Conservation (phyloP, 2,329 filamentous ascomycete species). For the Seiridium unicorne region DNA sequence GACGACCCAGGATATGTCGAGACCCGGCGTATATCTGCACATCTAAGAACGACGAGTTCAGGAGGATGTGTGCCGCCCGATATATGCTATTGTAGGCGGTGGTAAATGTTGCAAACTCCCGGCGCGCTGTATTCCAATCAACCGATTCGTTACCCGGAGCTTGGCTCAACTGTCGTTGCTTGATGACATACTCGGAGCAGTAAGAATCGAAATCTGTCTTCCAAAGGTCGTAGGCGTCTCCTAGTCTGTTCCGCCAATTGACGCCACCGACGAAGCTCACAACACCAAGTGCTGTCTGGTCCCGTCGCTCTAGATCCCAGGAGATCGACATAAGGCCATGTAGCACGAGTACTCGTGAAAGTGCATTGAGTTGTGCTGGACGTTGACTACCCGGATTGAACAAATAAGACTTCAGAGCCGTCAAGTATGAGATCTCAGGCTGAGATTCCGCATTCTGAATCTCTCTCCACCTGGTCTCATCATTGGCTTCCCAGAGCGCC, state of each 20-base stretch:
- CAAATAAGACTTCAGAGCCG: slow-evolving; percentile 56
- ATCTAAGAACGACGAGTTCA: slow-evolving; percentile 59
- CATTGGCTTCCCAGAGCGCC: slow-evolving; percentile 55
- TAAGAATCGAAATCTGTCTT: slow-evolving; percentile 56
- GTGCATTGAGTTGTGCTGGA: slow-evolving; percentile 41
- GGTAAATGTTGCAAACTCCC: slow-evolving; percentile 44
- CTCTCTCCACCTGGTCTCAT: slow-evolving; percentile 48
- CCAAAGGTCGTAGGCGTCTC: slow-evolving; percentile 55
- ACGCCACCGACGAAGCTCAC: slow-evolving; percentile 18
- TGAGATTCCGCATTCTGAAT: slow-evolving; percentile 32
- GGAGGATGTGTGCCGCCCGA: slow-evolving; percentile 54
- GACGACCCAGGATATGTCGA: slow-evolving; percentile 55
- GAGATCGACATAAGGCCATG: slow-evolving; percentile 63
- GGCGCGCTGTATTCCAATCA: slow-evolving; percentile 13
- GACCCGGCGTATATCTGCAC: slow-evolving; percentile 62
- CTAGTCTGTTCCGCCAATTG: slow-evolving; percentile 49
- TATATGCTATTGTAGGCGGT: slow-evolving; percentile 55
- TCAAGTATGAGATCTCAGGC: slow-evolving; percentile 39
- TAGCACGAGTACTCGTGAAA: slow-evolving; percentile 53
- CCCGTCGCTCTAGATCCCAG: slow-evolving; percentile 60
- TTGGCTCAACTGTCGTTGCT: slow-evolving; percentile 9
- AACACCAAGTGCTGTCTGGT: slow-evolving; percentile 57
- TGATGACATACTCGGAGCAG: slow-evolving; percentile 33
- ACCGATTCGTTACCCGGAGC: slow-evolving; percentile 27
- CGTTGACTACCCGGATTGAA: slow-evolving; percentile 36